phyloP scores from a whole-genome alignment of 108 stramenopile genomes.

The Cyclotella choctawhatcheeana region DNA sequence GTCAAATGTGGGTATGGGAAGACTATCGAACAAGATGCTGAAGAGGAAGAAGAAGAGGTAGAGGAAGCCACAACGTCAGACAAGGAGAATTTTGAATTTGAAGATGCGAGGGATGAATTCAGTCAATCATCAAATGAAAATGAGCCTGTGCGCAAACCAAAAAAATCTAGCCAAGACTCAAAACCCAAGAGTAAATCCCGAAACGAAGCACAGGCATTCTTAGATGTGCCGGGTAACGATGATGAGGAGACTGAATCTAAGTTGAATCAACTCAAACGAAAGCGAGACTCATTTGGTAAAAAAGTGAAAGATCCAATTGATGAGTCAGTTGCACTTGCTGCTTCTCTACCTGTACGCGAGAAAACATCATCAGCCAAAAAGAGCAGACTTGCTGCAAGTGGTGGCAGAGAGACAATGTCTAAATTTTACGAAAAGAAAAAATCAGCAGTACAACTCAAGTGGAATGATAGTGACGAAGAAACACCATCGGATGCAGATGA shows the following conservation, averaged over 20 bases:
- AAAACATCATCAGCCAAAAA: neutral
- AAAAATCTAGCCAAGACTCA: neutral
- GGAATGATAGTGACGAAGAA: neutral
- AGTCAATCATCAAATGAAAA: neutral
- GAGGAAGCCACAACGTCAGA: neutral
- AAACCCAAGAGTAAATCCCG: neutral
- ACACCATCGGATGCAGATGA: neutral
- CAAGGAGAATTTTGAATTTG: neutral
- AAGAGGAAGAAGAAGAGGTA: too few species aligned
- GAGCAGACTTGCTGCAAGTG: neutral
- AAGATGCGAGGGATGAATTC: neutral
- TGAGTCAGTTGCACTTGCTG: conserved; percentile 34
- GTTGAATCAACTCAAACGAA: conserved; percentile 22
- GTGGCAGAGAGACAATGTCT: neutral
- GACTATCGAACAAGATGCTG: too few species aligned
- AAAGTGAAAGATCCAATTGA: conserved; percentile 41
- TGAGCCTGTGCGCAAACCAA: neutral
- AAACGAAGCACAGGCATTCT: neutral
- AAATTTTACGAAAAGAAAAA: conserved; percentile 23
- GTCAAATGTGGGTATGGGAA: conserved; percentile 43
- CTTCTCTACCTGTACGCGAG: conserved; percentile 10
- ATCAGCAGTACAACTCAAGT: conserved; percentile 14
- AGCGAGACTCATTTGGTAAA: conserved; percentile 25
- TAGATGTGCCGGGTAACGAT: conserved; percentile 31
- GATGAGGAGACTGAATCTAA: conserved; percentile 4